A percentile compares a stretch with the other conserved stretches of the same genome.
Evolutionary conservation across 768 basidiomycete genomes (phyloP).

Genomic region (Clitopilus hobsonii): DNA sequence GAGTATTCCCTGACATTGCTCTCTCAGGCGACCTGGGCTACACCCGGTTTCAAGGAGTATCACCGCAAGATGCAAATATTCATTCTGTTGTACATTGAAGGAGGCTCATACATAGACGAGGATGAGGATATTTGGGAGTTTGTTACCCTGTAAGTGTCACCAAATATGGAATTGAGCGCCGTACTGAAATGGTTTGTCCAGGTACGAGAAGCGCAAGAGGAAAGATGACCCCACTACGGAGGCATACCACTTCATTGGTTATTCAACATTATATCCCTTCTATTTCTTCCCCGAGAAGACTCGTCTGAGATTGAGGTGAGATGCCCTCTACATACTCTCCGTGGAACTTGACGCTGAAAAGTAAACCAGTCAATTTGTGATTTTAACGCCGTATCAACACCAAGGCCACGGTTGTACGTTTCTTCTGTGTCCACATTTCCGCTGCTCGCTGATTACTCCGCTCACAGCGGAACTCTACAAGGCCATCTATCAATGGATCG

Average conservation of each 20-base stretch:
- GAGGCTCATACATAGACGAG: constrained; percentile 90
- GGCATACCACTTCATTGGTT: constrained; percentile 91
- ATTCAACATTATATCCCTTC: constrained; percentile 92
- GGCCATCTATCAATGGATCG: constrained; percentile 75
- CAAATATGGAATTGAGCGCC: background rate
- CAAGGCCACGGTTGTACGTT: constrained; percentile 85
- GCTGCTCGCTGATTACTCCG: background rate
- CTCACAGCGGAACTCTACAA: constrained; percentile 77
- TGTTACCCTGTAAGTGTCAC: constrained; percentile 63
- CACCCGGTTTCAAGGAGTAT: constrained; percentile 86
- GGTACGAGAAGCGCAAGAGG: constrained; percentile 81
- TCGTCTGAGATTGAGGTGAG: constrained; percentile 80
- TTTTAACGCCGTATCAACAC: constrained; percentile 85
- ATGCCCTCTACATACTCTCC: background rate
- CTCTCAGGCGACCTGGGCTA: constrained; percentile 74
- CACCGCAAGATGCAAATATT: constrained; percentile 93
- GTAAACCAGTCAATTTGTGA: constrained; percentile 82
- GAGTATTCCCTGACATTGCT: background rate
- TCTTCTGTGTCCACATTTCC: background rate
- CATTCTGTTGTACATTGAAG: constrained; percentile 92
- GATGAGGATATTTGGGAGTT: constrained; percentile 96
- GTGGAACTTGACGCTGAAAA: constrained; percentile 3
- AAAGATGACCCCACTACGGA: constrained; percentile 38
- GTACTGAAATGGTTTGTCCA: constrained; percentile 21
- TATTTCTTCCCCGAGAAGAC: constrained; percentile 92